Evolutionary conservation across 169 alveolate species (phyloP).

Genomic region (Cyclospora cayetanensis): DNA sequence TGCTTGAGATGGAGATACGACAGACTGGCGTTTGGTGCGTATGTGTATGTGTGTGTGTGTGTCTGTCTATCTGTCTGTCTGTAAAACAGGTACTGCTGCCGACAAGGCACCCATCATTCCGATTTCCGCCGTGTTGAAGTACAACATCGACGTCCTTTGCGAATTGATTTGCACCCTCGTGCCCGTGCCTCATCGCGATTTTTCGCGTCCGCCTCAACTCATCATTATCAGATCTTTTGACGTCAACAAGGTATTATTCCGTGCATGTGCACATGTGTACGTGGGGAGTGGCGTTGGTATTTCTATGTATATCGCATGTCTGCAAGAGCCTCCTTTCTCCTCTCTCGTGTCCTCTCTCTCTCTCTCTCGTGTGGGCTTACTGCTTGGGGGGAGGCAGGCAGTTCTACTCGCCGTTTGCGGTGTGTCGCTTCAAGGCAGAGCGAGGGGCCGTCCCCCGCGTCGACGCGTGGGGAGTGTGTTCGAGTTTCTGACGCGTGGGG

Average conservation of each 20-base stretch:
- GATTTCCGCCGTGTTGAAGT: conserved; percentile 92
- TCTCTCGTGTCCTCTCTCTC: background rate
- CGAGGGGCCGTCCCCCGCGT: too few species aligned
- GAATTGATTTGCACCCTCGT: conserved; percentile 94
- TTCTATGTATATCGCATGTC: background rate
- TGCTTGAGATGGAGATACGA: background rate
- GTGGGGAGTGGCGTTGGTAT: background rate
- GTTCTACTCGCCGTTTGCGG: background rate
- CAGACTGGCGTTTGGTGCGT: background rate
- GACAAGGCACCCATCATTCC: conserved; percentile 98
- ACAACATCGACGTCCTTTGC: conserved; percentile 96
- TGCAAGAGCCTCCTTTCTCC: background rate
- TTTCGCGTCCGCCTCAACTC: conserved; percentile 97
- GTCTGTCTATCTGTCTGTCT: background rate
- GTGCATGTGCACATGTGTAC: background rate
- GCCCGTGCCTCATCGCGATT: conserved; percentile 98
- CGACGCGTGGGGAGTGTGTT: background rate
- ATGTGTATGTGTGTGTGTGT: background rate
- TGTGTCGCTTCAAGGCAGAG: too few species aligned
- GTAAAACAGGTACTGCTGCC: conserved; percentile 94
- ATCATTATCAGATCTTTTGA: conserved; percentile 98
- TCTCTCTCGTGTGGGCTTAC: background rate
- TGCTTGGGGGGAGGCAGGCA: background rate
- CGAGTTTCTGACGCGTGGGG: background rate
- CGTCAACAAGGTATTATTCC: conserved; percentile 88